Conservation (phyloP, 2,329 filamentous ascomycete species). For the Colletotrichum plurivorum region DNA sequence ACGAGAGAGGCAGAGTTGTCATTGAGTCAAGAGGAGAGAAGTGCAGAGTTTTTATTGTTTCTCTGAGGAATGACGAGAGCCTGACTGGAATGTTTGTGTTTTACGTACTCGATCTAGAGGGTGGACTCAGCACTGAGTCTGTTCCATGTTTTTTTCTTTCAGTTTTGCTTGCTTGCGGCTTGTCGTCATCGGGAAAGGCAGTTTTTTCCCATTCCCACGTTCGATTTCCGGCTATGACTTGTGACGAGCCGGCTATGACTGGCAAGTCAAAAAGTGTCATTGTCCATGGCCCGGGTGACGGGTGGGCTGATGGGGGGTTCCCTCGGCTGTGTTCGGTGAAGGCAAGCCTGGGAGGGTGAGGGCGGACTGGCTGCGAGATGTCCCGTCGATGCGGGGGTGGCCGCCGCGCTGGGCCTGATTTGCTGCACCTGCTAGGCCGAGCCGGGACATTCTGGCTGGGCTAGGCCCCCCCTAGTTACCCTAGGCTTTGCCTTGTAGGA, state of each 20-base stretch:
- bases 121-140: too few relatives aligned
- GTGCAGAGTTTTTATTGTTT: conserved; percentile 3
- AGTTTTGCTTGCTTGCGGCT: conserved; percentile 2
- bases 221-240: not conserved
- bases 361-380: conserved; percentile 27
- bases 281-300: conserved; percentile 10
- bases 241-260: conserved; percentile 34
- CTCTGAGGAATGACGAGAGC: not conserved
- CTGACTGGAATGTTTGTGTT: conserved; percentile 8
- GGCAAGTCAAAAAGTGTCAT: conserved; percentile 24
- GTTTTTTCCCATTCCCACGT: not conserved
- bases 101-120: not conserved
- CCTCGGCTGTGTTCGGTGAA: conserved; percentile 39
- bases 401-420: not conserved
- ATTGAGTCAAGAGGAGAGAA: not conserved
- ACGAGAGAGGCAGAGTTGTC: conserved; percentile 1
- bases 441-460: conserved; percentile 5
- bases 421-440: not conserved
- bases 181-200: conserved; percentile 20
- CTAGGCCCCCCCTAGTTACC: not conserved
- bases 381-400: conserved; percentile 36
- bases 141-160: conserved; percentile 2
- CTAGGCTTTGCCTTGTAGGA: not conserved
- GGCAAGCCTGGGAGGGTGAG: conserved; percentile 10
- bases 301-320: conserved; percentile 22